A percentile compares a stretch with the other conserved stretches of the same genome.
These are phyloP conservation scores for Pythium guiyangense DNA, from an alignment of 352 stramenopile species.

Conservation along the genomic window DNA sequence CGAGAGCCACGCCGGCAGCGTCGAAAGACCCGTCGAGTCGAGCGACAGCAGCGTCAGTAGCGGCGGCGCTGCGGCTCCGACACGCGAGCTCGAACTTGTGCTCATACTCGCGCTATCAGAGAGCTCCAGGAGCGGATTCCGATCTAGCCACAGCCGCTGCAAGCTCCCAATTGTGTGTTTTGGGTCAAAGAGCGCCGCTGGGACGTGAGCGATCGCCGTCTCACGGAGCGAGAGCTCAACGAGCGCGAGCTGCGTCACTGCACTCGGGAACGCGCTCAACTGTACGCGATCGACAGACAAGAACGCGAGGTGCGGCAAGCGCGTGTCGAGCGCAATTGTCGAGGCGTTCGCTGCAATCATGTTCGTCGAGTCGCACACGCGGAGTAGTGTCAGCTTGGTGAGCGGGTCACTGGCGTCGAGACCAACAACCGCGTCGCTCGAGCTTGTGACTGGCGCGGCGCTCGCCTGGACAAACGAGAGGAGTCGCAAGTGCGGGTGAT, in stretches of 20 bases:
- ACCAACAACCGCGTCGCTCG: background rate
- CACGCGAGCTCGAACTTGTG: background rate
- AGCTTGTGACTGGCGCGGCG: background rate
- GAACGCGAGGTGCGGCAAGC: slow-evolving; percentile 1
- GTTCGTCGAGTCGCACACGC: background rate
- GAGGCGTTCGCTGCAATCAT: background rate
- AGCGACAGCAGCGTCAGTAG: background rate
- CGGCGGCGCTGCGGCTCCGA: no score
- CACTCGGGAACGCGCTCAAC: background rate
- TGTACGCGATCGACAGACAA: slow-evolving; percentile 1
- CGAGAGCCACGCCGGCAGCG: background rate
- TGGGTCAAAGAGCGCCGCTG: background rate
- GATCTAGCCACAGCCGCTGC: slow-evolving; percentile 3
- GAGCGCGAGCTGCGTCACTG: background rate
- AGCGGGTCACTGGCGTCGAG: background rate
- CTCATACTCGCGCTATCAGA: background rate
- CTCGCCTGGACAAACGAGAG: slow-evolving; percentile 1
- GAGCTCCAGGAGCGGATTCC: slow-evolving; percentile 2
- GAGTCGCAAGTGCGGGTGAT: background rate
- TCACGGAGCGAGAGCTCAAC: slow-evolving; percentile 3
- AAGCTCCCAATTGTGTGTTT: no score
- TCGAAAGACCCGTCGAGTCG: slow-evolving; percentile 2
- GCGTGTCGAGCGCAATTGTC: background rate
- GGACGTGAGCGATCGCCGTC: slow-evolving; percentile 2
- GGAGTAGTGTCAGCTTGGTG: background rate